Conservation (phyloP, 352 stramenopile species). For the Globisporangium perplexum region DNA sequence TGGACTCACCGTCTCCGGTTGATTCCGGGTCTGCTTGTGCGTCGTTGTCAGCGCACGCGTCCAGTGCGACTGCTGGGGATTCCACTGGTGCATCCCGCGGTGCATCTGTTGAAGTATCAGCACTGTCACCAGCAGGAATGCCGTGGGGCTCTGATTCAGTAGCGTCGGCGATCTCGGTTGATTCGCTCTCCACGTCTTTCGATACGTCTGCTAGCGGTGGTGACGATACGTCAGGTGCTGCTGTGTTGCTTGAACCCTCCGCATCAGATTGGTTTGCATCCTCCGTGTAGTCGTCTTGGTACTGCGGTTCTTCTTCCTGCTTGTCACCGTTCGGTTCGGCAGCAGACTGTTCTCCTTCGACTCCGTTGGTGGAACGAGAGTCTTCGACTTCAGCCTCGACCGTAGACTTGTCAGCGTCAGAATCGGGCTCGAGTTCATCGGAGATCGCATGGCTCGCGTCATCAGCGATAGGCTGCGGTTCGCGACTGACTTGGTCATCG, state of each 20-base stretch:
- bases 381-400: neutral
- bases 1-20: neutral
- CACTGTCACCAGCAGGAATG: no score
- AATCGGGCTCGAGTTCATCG: neutral
- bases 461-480: neutral
- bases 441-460: neutral
- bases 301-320: neutral
- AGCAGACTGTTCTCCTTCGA: neutral
- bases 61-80: no score
- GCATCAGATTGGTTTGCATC: neutral
- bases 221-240: neutral
- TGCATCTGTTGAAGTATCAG: neutral
- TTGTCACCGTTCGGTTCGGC: neutral
- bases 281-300: constrained; percentile 2
- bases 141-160: neutral
- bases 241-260: neutral
- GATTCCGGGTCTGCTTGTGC: neutral
- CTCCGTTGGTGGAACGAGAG: neutral
- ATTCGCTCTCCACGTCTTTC: neutral
- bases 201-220: neutral
- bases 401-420: neutral
- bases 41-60: neutral
- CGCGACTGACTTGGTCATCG: neutral
- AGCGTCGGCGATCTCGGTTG: neutral
- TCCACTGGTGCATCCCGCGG: neutral